These are phyloP conservation scores for Monilinia laxa DNA, from an alignment of 2,329 filamentous ascomycete species.

Conservation along the genomic window DNA sequence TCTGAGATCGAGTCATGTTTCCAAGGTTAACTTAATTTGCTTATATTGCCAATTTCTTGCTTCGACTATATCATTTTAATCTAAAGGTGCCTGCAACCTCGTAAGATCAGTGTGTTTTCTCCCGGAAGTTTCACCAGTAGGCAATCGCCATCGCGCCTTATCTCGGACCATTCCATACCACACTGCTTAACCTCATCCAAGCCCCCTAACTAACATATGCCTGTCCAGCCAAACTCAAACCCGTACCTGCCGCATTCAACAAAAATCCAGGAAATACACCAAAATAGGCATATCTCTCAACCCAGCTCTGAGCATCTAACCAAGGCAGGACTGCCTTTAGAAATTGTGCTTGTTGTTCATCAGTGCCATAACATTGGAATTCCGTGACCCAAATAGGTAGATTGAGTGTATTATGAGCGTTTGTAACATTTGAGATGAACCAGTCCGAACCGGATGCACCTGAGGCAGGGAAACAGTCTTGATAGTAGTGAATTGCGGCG, in stretches of 20 bases:
- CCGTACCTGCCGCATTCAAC: conserved; percentile 30
- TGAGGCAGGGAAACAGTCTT: conserved; percentile 39
- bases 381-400: conserved; percentile 48
- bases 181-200: too few species aligned
- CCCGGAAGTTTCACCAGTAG: background rate
- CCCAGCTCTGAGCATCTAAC: conserved; percentile 44
- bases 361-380: conserved; percentile 41
- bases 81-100: background rate
- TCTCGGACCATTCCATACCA: background rate
- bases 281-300: conserved; percentile 45
- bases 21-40: background rate
- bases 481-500: conserved; percentile 49
- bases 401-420: conserved; percentile 41
- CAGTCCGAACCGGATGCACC: conserved; percentile 38
- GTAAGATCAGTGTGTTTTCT: background rate
- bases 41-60: background rate
- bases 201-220: conserved; percentile 26
- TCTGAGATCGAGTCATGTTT: background rate
- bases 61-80: background rate
- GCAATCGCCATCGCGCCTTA: too few species aligned
- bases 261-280: conserved; percentile 39
- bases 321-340: conserved; percentile 45
- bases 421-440: conserved; percentile 46
- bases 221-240: conserved; percentile 24
- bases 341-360: conserved; percentile 42